Conservation (phyloP, 2,329 filamentous ascomycete species). For the Claviceps maximensis region DNA sequence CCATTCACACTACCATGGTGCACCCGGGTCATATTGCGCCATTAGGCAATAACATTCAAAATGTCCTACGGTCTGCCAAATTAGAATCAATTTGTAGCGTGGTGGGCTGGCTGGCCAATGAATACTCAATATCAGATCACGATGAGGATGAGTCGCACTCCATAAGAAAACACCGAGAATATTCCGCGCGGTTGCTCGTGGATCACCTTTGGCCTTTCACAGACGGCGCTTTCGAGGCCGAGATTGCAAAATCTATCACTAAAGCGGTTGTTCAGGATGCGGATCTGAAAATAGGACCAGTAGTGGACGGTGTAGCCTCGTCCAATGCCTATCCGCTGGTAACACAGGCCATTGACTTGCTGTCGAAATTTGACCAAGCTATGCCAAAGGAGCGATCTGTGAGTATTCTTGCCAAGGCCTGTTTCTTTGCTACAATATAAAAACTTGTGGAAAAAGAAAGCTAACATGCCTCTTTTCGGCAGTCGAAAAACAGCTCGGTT, state of each 20-base stretch:
- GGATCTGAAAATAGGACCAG: constrained; percentile 36
- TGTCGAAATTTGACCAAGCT: constrained; percentile 49
- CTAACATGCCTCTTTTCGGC: neutral
- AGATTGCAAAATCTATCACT: constrained; percentile 41
- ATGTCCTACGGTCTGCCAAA: constrained; percentile 32
- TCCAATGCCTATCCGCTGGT: constrained; percentile 47
- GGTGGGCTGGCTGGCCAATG: constrained; percentile 43
- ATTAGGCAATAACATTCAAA: constrained; percentile 35
- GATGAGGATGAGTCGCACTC: constrained; percentile 46
- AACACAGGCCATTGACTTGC: constrained; percentile 42
- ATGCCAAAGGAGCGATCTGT: constrained; percentile 52
- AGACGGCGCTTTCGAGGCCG: constrained; percentile 39
- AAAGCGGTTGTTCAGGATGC: constrained; percentile 33
- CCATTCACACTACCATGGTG: constrained; percentile 35
- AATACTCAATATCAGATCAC: constrained; percentile 41
- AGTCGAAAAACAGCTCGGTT: constrained; percentile 37
- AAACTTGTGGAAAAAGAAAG: neutral
- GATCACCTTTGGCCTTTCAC: constrained; percentile 46
- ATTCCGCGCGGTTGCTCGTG: constrained; percentile 40
- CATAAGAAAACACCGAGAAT: constrained; percentile 39
- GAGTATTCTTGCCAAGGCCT: constrained; percentile 17
- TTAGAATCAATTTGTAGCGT: constrained; percentile 40
- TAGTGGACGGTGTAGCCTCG: constrained; percentile 33
- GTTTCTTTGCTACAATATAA: too few relatives aligned
- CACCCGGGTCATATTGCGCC: constrained; percentile 42